Evolutionary conservation across 768 basidiomycete species (phyloP), one percentile per base, ranked within the genome.

Genomic region (Hericium coralloides): DNA sequence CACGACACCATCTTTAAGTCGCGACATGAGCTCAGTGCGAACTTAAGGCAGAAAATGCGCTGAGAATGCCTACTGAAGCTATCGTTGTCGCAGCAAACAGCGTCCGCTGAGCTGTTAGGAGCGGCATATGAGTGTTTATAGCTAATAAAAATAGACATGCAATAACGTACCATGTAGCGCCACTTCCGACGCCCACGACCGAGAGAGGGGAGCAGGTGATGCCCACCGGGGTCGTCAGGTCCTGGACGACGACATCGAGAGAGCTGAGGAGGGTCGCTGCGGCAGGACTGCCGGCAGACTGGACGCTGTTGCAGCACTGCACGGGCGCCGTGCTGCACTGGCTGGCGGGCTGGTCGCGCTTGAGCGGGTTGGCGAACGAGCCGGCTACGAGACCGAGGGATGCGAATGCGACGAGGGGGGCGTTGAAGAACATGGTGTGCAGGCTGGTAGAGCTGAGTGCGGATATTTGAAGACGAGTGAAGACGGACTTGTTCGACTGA

Each of bases 1-100:
- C 38, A 75, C 64, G 54, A 74, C 43, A 23, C 74, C 74, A 47
- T 49, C 36, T 52, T 8, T 6, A 12, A 14, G 17, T 31, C 26
- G 36, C 5, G 26, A 2, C 37, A n/a, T 38, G 26, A 26, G 36
- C n/a, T 10, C 38, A 45, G 6, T 37, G 36, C n/a, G 45, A 38
- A 3, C 41, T 12, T 20, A 17, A 25, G 14, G 14, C 4, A 14
- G 22, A 37, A 25, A 36, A 52, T 52, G 31, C n/a, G 36, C 36
- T 14, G 38, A 12, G 26, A 18, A 14, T 12, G 22, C 39, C 47
- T 54, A 36, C 53, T 52, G 53, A 58, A 58, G 48, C 20, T 58
- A 37, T 58, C 50, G 47, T 58, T 58, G n/a, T 58, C 45, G 53
- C 58, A 58, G 45, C 58, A 58, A 23, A 58, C 58, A 23, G 57